A percentile compares a stretch with the other conserved stretches of the same genome.
Evolutionary conservation across 129 eudicot genomes (phyloP).

Genomic region (Chrysanthemum lavandulifolium): DNA sequence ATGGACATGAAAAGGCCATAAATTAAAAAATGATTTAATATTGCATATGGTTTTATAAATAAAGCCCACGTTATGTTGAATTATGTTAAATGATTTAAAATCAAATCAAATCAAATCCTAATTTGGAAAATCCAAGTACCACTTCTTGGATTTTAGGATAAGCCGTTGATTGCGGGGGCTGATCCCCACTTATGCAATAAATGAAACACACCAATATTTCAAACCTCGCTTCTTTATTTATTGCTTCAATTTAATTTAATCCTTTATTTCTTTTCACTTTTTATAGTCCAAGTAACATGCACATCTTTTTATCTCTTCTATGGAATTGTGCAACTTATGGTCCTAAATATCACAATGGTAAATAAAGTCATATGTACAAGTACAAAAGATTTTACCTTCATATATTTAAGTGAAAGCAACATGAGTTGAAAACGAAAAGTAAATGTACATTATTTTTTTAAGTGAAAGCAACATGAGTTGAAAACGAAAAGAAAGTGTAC

Average conservation of each 20-base stretch:
- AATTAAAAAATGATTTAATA: neutral
- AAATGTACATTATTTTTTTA: no score
- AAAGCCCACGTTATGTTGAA: slow-evolving; percentile 20
- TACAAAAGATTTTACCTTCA: no score
- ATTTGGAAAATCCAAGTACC: slow-evolving; percentile 30
- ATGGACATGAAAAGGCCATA: neutral
- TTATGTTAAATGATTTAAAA: slow-evolving; percentile 9
- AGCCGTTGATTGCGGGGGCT: slow-evolving; percentile 37
- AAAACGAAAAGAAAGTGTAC: no score
- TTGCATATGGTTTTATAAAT: neutral
- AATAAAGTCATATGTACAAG: no score
- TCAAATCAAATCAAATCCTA: slow-evolving; percentile 33
- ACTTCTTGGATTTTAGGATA: slow-evolving; percentile 31
- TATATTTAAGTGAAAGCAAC: no score
- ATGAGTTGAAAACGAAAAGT: no score
- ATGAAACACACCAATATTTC: slow-evolving; percentile 18
- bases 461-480: no score
- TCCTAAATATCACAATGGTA: no score
- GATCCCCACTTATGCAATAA: slow-evolving; percentile 24
- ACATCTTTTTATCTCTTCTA: neutral
- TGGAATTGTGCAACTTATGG: no score
- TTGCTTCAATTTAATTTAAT: slow-evolving; percentile 2
- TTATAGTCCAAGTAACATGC: no score
- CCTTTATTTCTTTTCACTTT: no score
- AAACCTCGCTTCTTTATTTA: neutral